phyloP scores from a whole-genome alignment of 768 basidiomycete genomes.

The Phaffia tasmanica region DNA sequence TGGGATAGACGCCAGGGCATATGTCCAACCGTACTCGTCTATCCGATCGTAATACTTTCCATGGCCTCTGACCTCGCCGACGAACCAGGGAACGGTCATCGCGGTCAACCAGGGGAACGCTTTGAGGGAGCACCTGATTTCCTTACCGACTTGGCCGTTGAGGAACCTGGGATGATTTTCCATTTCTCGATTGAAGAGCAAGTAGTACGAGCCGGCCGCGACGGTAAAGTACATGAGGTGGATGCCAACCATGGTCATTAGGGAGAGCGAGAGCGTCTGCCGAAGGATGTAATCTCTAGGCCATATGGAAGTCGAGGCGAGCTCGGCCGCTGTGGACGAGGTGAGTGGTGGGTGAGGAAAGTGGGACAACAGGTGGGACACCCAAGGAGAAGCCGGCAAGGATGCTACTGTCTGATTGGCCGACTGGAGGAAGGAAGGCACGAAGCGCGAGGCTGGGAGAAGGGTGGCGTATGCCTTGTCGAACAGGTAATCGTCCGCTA shows the following conservation, averaged over 20 bases:
- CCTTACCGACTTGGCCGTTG: slow-evolving; percentile 61
- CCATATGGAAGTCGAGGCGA: slow-evolving; percentile 47
- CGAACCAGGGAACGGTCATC: slow-evolving; percentile 87
- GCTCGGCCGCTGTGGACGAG: slow-evolving; percentile 22
- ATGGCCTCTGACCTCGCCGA: slow-evolving; percentile 78
- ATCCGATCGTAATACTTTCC: slow-evolving; percentile 66
- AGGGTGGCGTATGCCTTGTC: slow-evolving; percentile 69
- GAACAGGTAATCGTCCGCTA: slow-evolving; percentile 60
- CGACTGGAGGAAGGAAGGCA: slow-evolving; percentile 31
- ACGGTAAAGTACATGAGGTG: slow-evolving; percentile 77
- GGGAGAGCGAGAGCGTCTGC: slow-evolving; percentile 30
- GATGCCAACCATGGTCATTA: slow-evolving; percentile 69
- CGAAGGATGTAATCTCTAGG: slow-evolving; percentile 58
- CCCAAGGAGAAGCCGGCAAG: slow-evolving; percentile 36
- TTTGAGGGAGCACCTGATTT: slow-evolving; percentile 62
- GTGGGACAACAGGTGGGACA: slow-evolving; percentile 36
- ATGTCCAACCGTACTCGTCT: slow-evolving; percentile 57
- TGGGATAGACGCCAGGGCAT: slow-evolving; percentile 29
- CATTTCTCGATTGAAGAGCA: slow-evolving; percentile 75
- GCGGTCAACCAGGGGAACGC: slow-evolving; percentile 74
- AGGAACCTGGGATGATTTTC: slow-evolving; percentile 89
- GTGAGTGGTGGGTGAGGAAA: slow-evolving; percentile 26
- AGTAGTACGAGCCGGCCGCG: slow-evolving; percentile 68
- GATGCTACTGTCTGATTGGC: slow-evolving; percentile 25
- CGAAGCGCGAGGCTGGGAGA: slow-evolving; percentile 45